A percentile compares a stretch with the other conserved stretches of the same genome.
Conservation (phyloP, 2,329 filamentous ascomycete species). For the Epichloe amarillans region DNA sequence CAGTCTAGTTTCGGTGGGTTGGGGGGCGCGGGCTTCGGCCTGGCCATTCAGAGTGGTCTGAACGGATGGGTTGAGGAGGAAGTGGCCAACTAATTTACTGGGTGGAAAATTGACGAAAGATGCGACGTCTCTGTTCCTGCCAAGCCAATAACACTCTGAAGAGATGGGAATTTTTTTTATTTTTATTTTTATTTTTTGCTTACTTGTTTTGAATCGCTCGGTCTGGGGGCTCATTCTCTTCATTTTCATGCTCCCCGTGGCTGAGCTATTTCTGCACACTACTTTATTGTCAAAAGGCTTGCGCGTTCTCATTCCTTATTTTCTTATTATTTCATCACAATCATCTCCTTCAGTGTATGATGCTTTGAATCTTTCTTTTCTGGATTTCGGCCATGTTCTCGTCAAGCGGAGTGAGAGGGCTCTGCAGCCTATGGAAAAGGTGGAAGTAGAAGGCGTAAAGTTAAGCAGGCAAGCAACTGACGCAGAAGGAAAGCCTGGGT, state of each 20-base stretch:
- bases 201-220: slow-evolving; percentile 15
- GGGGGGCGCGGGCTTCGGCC: slow-evolving; percentile 43
- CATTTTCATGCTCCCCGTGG: slow-evolving; percentile 3
- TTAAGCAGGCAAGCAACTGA: neutral
- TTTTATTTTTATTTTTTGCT: neutral
- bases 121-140: neutral
- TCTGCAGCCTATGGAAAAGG: neutral
- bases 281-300: neutral
- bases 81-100: slow-evolving; percentile 38
- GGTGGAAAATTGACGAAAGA: neutral
- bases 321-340: slow-evolving; percentile 11
- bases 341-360: slow-evolving; percentile 18
- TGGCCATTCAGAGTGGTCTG: slow-evolving; percentile 49
- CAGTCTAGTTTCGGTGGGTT: slow-evolving; percentile 49
- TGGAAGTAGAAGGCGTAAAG: neutral
- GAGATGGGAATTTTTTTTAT: slow-evolving; percentile 27
- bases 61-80: slow-evolving; percentile 59
- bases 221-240: slow-evolving; percentile 7
- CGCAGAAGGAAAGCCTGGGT: neutral
- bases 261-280: neutral
- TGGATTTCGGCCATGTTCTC: neutral
- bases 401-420: neutral
- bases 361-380: slow-evolving; percentile 12
- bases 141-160: neutral
- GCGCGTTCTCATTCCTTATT: slow-evolving; percentile 13